Conservation (phyloP, 306 rosid species). For the Vicia villosa region DNA sequence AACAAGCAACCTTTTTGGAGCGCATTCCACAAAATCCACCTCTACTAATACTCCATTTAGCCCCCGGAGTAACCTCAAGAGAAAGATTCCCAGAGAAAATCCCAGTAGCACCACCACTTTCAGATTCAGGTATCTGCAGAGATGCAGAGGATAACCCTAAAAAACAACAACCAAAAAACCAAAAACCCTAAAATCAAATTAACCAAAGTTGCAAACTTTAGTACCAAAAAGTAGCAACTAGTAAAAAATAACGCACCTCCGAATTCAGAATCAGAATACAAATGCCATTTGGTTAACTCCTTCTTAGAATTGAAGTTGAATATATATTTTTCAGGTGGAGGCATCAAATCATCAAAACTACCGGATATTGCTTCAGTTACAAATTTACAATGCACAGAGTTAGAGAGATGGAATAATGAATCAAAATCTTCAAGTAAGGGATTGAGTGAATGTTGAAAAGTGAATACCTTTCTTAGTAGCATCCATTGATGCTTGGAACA, state of each 20-base stretch:
- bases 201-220: constrained; percentile 21
- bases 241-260: constrained; percentile 53
- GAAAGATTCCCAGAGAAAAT: constrained; percentile 87
- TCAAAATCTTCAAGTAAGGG: not conserved
- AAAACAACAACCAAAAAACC: constrained; percentile 32
- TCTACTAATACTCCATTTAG: constrained; percentile 70
- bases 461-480: constrained; percentile 75
- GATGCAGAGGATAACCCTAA: constrained; percentile 90
- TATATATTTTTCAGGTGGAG: constrained; percentile 79
- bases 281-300: constrained; percentile 85
- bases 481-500: constrained; percentile 71
- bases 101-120: constrained; percentile 58
- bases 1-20: constrained; percentile 67
- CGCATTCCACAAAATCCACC: constrained; percentile 97
- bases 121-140: constrained; percentile 75
- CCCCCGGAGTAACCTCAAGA: constrained; percentile 57
- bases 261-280: constrained; percentile 89
- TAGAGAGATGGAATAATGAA: not conserved
- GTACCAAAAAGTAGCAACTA: not conserved
- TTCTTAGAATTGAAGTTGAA: constrained; percentile 80
- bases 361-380: constrained; percentile 56
- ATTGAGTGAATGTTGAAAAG: constrained; percentile 10
- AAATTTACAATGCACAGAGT: constrained; percentile 28
- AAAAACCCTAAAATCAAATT: constrained; percentile 9
- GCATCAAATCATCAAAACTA: constrained; percentile 83